phyloP scores from a whole-genome alignment of 2,329 filamentous ascomycete genomes.

The Chrysosporium keratinophilum region DNA sequence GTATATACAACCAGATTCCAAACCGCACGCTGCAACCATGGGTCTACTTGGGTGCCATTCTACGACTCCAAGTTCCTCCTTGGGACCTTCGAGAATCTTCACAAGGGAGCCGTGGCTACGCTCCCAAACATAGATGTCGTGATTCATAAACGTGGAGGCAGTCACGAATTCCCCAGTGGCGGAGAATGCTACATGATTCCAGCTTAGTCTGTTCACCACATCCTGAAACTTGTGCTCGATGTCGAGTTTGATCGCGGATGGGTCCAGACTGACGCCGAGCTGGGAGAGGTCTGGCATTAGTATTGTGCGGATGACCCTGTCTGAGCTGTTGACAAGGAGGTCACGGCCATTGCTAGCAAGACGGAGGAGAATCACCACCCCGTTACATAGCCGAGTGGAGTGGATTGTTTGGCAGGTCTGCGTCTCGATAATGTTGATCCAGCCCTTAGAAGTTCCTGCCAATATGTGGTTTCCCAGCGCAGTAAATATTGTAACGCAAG shows the following conservation, averaged over 20 bases:
- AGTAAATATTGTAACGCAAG: conserved; percentile 84
- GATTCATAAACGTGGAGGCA: conserved; percentile 94
- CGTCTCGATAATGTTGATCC: conserved; percentile 88
- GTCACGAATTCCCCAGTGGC: conserved; percentile 91
- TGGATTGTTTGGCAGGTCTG: conserved; percentile 72
- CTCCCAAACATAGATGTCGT: conserved; percentile 98
- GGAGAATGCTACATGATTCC: conserved; percentile 96
- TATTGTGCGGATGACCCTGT: conserved; percentile 89
- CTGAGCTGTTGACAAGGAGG: conserved; percentile 82
- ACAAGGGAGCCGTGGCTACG: conserved; percentile 84
- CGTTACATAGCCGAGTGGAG: conserved; percentile 76
- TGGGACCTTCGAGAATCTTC: conserved; percentile 91
- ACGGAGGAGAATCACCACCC: conserved; percentile 78
- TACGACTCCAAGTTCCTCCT: conserved; percentile 90
- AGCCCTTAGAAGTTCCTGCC: conserved; percentile 87
- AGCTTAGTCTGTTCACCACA: conserved; percentile 84
- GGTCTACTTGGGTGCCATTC: conserved; percentile 92
- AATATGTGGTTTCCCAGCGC: conserved; percentile 78
- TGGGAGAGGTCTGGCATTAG: conserved; percentile 65
- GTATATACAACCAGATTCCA: conserved; percentile 88
- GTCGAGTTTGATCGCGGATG: conserved; percentile 76
- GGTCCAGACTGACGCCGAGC: conserved; percentile 53
- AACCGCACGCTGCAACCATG: conserved; percentile 77
- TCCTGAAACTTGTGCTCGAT: conserved; percentile 98
- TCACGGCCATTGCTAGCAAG: conserved; percentile 77